Conservation (phyloP, 2,329 filamentous ascomycete genomes). For the Cladosporium sphaerospermum region DNA sequence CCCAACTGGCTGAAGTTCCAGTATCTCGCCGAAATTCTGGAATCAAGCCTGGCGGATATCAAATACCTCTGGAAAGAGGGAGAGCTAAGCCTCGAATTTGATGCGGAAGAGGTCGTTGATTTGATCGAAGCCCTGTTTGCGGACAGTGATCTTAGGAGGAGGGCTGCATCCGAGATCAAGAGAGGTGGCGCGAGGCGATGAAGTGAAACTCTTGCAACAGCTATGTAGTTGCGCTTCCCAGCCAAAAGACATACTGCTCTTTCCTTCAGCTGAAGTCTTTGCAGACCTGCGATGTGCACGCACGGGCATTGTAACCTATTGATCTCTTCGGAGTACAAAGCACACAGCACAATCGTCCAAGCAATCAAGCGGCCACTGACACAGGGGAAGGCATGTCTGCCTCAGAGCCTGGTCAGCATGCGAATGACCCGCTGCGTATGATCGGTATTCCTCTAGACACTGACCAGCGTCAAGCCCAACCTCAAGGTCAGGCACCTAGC, state of each 20-base stretch:
- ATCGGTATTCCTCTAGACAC: too few species aligned
- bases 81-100: conserved; percentile 58
- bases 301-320: too few species aligned
- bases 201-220: not conserved
- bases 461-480: too few species aligned
- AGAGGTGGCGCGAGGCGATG: conserved; percentile 15
- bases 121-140: conserved; percentile 59
- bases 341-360: too few species aligned
- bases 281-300: too few species aligned
- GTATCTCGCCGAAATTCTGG: conserved; percentile 57
- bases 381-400: too few species aligned
- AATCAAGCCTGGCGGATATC: conserved; percentile 58
- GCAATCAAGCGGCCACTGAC: too few species aligned
- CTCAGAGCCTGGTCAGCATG: too few species aligned
- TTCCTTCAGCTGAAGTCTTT: too few species aligned
- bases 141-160: conserved; percentile 53
- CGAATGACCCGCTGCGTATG: too few species aligned
- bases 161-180: conserved; percentile 53
- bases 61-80: conserved; percentile 60
- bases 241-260: not conserved
- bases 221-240: not conserved
- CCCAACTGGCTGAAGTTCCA: conserved; percentile 61
- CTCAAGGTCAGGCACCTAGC: too few species aligned
- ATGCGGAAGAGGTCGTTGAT: conserved; percentile 55
- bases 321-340: too few species aligned